phyloP scores from a whole-genome alignment of 2,329 filamentous ascomycete genomes.

The Colletotrichum lini region DNA sequence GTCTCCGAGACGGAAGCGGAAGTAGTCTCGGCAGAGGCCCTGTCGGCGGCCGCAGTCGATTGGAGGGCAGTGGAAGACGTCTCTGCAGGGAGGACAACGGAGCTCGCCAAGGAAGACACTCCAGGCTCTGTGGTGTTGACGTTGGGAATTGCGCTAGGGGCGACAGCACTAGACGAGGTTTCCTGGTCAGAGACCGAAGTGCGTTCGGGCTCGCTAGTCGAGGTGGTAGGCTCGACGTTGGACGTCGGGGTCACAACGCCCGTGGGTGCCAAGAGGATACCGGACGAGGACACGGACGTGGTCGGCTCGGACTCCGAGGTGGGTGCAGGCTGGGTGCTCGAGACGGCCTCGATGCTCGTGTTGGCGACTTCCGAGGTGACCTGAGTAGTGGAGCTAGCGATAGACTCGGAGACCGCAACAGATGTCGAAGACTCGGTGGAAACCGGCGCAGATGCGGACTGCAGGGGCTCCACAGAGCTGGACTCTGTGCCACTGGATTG shows the following conservation, averaged over 20 bases:
- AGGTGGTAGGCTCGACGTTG: constrained; percentile 3
- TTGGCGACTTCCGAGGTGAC: constrained; percentile 27
- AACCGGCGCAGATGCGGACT: background rate
- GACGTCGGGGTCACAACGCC: constrained; percentile 49
- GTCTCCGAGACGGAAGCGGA: constrained; percentile 19
- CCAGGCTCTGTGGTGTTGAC: constrained; percentile 34
- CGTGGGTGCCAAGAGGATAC: constrained; percentile 51
- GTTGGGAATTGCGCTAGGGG: constrained; percentile 21
- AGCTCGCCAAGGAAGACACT: constrained; percentile 19
- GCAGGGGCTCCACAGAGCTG: background rate
- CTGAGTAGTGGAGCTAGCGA: constrained; percentile 21
- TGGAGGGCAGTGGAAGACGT: constrained; percentile 10
- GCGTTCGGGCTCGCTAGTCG: constrained; percentile 9
- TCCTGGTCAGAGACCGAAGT: constrained; percentile 14
- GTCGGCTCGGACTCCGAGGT: constrained; percentile 18
- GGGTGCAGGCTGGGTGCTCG: background rate
- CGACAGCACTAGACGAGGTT: background rate
- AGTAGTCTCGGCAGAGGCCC: constrained; percentile 5
- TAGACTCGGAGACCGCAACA: constrained; percentile 1
- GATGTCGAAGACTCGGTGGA: background rate
- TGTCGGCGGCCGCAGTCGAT: constrained; percentile 13
- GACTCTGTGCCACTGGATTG: constrained; percentile 1
- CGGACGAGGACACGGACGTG: constrained; percentile 40
- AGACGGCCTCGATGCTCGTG: constrained; percentile 10
- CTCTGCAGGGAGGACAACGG: constrained; percentile 23